These are phyloP conservation scores for Rosa multiflora DNA, from an alignment of 306 rosid species.

Conservation along the genomic window DNA sequence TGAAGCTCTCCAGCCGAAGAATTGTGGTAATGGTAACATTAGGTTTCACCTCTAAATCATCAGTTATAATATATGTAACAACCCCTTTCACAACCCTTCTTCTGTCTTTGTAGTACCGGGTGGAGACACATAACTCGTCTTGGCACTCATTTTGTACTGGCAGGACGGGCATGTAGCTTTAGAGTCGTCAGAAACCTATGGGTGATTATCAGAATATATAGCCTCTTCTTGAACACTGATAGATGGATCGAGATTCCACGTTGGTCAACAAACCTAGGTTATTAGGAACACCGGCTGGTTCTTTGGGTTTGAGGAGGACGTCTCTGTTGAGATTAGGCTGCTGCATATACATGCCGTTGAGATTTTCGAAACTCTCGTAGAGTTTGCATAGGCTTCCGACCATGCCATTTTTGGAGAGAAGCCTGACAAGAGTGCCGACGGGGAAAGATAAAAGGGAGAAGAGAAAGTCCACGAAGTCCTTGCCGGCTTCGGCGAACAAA, in stretches of 20 bases:
- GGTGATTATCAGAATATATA: background rate
- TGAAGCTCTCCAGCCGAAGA: background rate
- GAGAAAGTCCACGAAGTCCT: slow-evolving; percentile 43
- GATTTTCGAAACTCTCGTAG: slow-evolving; percentile 22
- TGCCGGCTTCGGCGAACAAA: slow-evolving; percentile 22
- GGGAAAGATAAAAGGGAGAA: slow-evolving; percentile 36
- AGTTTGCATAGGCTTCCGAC: slow-evolving; percentile 19
- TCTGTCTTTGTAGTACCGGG: no score
- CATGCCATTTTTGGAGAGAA: slow-evolving; percentile 15
- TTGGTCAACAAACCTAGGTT: background rate
- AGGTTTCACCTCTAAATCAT: slow-evolving; percentile 27
- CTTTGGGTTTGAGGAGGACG: slow-evolving; percentile 7
- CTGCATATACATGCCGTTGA: slow-evolving; percentile 7
- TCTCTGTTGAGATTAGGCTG: background rate
- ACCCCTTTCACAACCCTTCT: slow-evolving; percentile 21
- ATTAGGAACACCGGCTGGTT: background rate
- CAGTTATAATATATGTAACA: slow-evolving; percentile 22
- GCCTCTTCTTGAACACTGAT: background rate
- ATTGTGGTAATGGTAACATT: background rate
- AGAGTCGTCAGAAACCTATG: background rate
- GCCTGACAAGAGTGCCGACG: background rate
- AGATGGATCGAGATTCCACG: background rate
- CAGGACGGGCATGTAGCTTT: background rate
- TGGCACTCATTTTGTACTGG: no score
- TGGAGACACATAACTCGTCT: background rate